Percentiles rank a stretch among this genome's conserved stretches.
Conservation (phyloP, 1,284 basidiomycete genomes). For the Dichomitus squalens region DNA sequence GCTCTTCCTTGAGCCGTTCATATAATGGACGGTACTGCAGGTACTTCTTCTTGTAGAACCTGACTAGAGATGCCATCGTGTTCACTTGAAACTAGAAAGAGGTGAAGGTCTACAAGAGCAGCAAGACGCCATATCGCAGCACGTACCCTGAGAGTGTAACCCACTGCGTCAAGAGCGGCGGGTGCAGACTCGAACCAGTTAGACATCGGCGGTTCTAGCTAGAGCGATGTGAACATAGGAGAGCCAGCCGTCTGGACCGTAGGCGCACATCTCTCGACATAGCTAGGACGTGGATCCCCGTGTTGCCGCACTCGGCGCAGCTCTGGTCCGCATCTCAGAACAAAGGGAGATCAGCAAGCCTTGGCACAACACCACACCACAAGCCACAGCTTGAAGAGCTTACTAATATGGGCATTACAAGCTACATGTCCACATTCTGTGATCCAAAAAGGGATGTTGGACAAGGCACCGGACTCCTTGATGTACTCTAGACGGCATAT, state of each 20-base stretch:
- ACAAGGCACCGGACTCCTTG: slow-evolving; percentile 47
- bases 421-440: slow-evolving; percentile 83
- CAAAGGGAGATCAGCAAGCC: slow-evolving; percentile 8
- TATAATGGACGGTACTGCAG: slow-evolving; percentile 53
- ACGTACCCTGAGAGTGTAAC: slow-evolving; percentile 65
- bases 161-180: slow-evolving; percentile 58
- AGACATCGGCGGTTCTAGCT: slow-evolving; percentile 79
- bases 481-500: slow-evolving; percentile 68
- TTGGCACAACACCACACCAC: no score
- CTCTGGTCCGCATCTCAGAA: slow-evolving; percentile 65
- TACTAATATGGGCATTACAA: slow-evolving; percentile 82
- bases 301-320: slow-evolving; percentile 64
- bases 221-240: slow-evolving; percentile 1
- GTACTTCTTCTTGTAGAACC: slow-evolving; percentile 57
- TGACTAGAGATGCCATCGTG: slow-evolving; percentile 65
- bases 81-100: slow-evolving; percentile 73
- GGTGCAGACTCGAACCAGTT: slow-evolving; percentile 75
- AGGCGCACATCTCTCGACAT: slow-evolving; percentile 67
- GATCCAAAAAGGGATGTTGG: slow-evolving; percentile 76
- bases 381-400: slow-evolving; percentile 30
- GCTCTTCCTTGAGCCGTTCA: slow-evolving; percentile 43
- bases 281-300: slow-evolving; percentile 67
- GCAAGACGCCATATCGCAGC: background rate
- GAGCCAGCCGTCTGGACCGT: background rate
- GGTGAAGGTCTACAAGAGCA: background rate